phyloP scores from a whole-genome alignment of 257 asterid genomes.

The Voacanga thouarsii region DNA sequence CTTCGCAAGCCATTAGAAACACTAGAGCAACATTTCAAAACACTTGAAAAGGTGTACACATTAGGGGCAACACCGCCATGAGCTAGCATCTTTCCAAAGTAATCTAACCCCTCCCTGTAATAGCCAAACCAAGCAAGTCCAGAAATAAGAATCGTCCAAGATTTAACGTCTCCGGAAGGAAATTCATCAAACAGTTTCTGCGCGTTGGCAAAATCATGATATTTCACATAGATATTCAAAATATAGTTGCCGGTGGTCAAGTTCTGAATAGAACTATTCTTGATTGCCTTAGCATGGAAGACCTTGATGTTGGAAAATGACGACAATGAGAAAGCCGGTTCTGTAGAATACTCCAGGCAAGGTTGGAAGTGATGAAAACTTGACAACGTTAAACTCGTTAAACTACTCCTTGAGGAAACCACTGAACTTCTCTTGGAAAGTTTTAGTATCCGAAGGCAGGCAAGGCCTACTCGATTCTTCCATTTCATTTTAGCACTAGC shows the following conservation, averaged over 20 bases:
- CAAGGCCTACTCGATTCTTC: constrained; percentile 2
- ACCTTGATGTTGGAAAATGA: constrained; percentile 19
- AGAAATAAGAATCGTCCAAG: constrained; percentile 72
- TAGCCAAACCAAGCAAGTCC: constrained; percentile 46
- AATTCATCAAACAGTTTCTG: constrained; percentile 70
- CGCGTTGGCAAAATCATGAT: constrained; percentile 25
- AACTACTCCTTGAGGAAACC: neutral
- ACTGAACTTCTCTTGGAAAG: neutral
- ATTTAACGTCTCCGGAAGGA: constrained; percentile 55
- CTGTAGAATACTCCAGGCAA: constrained; percentile 17
- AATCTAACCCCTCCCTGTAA: constrained; percentile 39
- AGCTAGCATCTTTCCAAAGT: constrained; percentile 48
- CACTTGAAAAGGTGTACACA: constrained; percentile 58
- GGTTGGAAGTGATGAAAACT: constrained; percentile 4
- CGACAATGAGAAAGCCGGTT: constrained; percentile 10
- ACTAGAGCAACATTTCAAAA: constrained; percentile 54
- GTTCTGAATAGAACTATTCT: constrained; percentile 36
- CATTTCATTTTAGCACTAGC: constrained; percentile 16
- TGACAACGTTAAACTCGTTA: neutral
- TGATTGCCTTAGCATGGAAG: constrained; percentile 44
- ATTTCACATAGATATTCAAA: constrained; percentile 37
- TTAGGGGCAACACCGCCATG: constrained; percentile 54
- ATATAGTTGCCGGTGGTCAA: constrained; percentile 36
- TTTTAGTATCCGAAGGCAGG: neutral
- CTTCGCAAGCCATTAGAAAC: constrained; percentile 34